phyloP scores from a whole-genome alignment of 768 basidiomycete genomes.

The Lactarius sanguifluus region DNA sequence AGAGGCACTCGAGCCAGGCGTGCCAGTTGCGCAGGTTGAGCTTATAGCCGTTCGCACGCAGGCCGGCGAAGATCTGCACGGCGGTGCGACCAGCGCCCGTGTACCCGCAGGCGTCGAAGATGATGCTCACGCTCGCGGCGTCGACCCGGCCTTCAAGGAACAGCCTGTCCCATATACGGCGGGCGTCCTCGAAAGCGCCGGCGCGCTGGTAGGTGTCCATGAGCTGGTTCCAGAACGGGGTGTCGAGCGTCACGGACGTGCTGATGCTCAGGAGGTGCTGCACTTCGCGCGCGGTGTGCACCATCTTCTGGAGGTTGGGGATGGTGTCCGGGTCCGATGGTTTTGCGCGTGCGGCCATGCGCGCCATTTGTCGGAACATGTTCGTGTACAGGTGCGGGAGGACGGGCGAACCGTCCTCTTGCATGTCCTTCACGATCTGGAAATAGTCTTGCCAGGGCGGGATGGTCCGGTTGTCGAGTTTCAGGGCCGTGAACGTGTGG shows the following conservation, averaged over 20 bases:
- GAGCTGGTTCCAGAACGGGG: conserved; percentile 61
- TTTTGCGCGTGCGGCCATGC: conserved; percentile 38
- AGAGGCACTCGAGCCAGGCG: conserved; percentile 83
- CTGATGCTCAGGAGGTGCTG: conserved; percentile 82
- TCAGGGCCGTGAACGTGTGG: conserved; percentile 58
- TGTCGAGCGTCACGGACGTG: conserved; percentile 68
- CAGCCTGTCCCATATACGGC: conserved; percentile 78
- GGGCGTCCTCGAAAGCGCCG: conserved; percentile 67
- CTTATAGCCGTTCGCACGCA: conserved; percentile 48
- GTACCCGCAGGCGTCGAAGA: conserved; percentile 81
- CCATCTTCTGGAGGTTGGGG: conserved; percentile 38
- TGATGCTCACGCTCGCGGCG: conserved; percentile 71
- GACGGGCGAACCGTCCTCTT: conserved; percentile 54
- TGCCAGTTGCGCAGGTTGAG: conserved; percentile 76
- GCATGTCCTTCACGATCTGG: conserved; percentile 81
- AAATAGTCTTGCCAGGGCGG: conserved; percentile 55
- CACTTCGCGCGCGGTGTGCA: conserved; percentile 55
- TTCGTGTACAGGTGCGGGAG: conserved; percentile 64
- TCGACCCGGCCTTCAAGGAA: conserved; percentile 57
- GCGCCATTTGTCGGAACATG: conserved; percentile 56
- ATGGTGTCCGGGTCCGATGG: conserved; percentile 28
- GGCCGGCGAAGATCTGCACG: conserved; percentile 52
- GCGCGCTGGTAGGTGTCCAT: conserved; percentile 89
- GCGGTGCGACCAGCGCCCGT: conserved; percentile 53
- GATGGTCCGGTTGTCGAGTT: conserved; percentile 42